phyloP scores from a whole-genome alignment of 306 rosid species.

The Trifolium repens region DNA sequence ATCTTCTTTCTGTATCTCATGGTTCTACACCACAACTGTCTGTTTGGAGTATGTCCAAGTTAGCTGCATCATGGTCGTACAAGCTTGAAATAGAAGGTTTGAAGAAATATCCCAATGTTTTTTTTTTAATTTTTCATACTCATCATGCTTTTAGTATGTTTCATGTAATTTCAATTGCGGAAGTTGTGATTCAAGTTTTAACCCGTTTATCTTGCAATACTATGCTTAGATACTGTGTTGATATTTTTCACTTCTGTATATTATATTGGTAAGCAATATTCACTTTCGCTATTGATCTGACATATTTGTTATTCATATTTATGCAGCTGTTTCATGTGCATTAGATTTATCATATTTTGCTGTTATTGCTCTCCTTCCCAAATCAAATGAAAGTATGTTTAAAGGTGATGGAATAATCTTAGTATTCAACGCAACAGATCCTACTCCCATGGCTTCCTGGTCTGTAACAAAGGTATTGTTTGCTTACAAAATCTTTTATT shows the following conservation, averaged over 20 bases:
- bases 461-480: conserved; percentile 76
- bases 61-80: conserved; percentile 80
- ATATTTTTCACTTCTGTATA: not conserved
- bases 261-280: conserved; percentile 1
- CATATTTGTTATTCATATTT: conserved; percentile 26
- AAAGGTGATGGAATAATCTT: conserved; percentile 73
- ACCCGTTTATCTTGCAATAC: conserved; percentile 11
- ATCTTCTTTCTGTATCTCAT: conserved; percentile 67
- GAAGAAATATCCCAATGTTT: conserved; percentile 6
- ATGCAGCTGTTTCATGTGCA: conserved; percentile 83
- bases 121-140: not conserved
- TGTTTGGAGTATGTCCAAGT: conserved; percentile 73
- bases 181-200: conserved; percentile 18
- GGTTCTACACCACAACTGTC: conserved; percentile 79
- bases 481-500: conserved; percentile 16
- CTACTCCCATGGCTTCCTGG: conserved; percentile 79
- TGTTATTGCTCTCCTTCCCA: conserved; percentile 74
- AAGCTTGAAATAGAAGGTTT: conserved; percentile 88
- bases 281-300: conserved; percentile 38
- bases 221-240: conserved; percentile 4
- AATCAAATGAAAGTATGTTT: conserved; percentile 51
- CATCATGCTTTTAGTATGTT: no score
- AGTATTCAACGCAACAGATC: conserved; percentile 69
- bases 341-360: conserved; percentile 69
- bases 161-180: no score